Evolutionary conservation across 1,284 basidiomycete genomes (phyloP).

Genomic region (Ganoderma resinaceum): DNA sequence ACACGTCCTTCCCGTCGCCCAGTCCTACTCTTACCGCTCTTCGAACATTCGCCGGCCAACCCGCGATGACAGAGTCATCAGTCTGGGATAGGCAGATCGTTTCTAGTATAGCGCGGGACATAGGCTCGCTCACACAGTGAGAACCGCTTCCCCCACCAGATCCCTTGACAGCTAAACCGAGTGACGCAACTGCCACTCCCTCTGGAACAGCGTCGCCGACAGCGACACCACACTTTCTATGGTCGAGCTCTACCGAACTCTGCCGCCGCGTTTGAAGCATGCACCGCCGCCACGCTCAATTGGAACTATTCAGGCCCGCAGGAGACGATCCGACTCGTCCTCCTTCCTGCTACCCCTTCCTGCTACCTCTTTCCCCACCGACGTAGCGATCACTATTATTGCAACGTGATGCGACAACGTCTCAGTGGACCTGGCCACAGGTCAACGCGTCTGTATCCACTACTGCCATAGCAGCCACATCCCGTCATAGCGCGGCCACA

Average conservation of each 20-base stretch:
- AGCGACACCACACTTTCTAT: not conserved
- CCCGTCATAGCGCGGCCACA: no score
- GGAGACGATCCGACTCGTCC: not conserved
- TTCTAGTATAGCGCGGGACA: no score
- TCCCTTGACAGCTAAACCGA: no score
- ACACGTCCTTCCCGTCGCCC: no score
- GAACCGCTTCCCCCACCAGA: no score
- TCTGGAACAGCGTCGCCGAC: not conserved
- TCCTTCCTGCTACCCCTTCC: not conserved
- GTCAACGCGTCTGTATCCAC: slow-evolving; percentile 36
- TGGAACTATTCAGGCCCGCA: not conserved
- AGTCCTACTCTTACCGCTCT: no score
- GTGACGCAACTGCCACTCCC: not conserved
- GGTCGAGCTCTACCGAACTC: not conserved
- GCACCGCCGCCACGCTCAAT: not conserved
- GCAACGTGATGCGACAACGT: not conserved
- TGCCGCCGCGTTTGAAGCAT: not conserved
- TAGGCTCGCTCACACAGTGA: not conserved
- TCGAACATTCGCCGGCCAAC: no score
- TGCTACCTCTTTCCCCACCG: not conserved
- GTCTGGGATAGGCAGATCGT: no score
- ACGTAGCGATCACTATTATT: not conserved
- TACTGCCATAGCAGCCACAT: no score
- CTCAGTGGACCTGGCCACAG: slow-evolving; percentile 30
- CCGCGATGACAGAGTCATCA: no score